Evolutionary conservation across 768 basidiomycete species (phyloP).

Genomic region (Lactarius trivialis): DNA sequence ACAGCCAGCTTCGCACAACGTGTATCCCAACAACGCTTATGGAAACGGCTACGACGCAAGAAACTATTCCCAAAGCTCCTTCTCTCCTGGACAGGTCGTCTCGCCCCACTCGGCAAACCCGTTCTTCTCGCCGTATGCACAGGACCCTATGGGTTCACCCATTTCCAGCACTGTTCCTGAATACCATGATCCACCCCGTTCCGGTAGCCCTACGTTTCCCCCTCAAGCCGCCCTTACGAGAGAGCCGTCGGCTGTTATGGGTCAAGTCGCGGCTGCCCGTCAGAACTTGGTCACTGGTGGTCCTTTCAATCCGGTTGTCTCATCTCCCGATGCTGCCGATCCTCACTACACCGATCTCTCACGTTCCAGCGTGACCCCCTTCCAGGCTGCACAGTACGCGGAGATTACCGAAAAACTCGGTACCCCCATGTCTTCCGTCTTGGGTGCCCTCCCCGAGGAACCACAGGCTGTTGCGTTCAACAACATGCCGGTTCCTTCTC

Average conservation of each 20-base stretch:
- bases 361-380: slow-evolving; percentile 66
- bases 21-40: slow-evolving; percentile 16
- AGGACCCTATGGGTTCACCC: slow-evolving; percentile 34
- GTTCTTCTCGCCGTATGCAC: slow-evolving; percentile 35
- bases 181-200: slow-evolving; percentile 3
- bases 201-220: background rate
- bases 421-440: slow-evolving; percentile 23
- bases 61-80: slow-evolving; percentile 20
- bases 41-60: slow-evolving; percentile 28
- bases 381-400: slow-evolving; percentile 68
- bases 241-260: slow-evolving; percentile 10
- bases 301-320: slow-evolving; percentile 19
- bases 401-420: slow-evolving; percentile 59
- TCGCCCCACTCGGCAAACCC: slow-evolving; percentile 33
- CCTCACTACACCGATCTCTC: slow-evolving; percentile 57
- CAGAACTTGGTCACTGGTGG: slow-evolving; percentile 25
- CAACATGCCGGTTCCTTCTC: background rate
- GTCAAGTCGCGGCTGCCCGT: slow-evolving; percentile 12
- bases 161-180: slow-evolving; percentile 25
- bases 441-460: slow-evolving; percentile 24
- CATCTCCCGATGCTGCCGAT: slow-evolving; percentile 13
- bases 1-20: slow-evolving; percentile 16
- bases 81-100: slow-evolving; percentile 25
- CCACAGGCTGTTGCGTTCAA: slow-evolving; percentile 22
- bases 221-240: slow-evolving; percentile 19